Evolutionary conservation across 495 filamentous ascomycete species (phyloP).

Genomic region (Aspergillus carlsbadensis): DNA sequence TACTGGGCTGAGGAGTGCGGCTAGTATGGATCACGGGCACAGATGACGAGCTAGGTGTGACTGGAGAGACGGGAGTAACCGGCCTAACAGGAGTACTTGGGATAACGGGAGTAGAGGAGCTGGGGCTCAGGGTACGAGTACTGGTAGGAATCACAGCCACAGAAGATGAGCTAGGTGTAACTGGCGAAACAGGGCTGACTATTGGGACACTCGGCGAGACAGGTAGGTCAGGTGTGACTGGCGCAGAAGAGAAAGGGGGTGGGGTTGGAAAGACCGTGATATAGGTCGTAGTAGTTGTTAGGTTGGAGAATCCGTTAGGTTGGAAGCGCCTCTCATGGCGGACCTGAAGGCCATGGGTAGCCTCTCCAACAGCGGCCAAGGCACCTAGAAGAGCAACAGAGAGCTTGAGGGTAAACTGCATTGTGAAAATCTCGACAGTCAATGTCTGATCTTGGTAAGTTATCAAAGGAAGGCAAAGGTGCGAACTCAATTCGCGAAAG

Average conservation of each 20-base stretch:
- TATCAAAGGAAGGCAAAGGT: slow-evolving; percentile 23
- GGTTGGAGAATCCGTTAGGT: slow-evolving; percentile 13
- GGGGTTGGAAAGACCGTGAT: slow-evolving; percentile 23
- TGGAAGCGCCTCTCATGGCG: slow-evolving; percentile 33
- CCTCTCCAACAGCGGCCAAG: slow-evolving; percentile 45
- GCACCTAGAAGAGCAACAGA: slow-evolving; percentile 48
- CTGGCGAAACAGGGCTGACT: neutral
- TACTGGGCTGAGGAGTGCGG: neutral
- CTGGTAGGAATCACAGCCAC: slow-evolving; percentile 6
- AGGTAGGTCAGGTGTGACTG: neutral
- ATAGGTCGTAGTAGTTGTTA: slow-evolving; percentile 14
- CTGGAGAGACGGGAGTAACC: neutral
- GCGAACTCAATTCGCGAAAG: slow-evolving; percentile 51
- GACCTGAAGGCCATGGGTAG: slow-evolving; percentile 34
- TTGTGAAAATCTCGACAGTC: slow-evolving; percentile 30
- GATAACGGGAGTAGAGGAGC: neutral
- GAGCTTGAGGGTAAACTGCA: slow-evolving; percentile 48
- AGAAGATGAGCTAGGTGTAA: slow-evolving; percentile 13
- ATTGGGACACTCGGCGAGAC: neutral
- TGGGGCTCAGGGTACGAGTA: neutral
- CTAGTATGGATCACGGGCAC: slow-evolving; percentile 2
- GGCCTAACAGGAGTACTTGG: neutral
- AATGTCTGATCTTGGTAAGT: slow-evolving; percentile 21
- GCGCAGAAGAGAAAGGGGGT: neutral
- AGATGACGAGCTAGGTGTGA: slow-evolving; percentile 1